Evolutionary conservation across 371 early-diverging fungal genomes (phyloP).

Genomic region (Lichtheimia hyalospora): DNA sequence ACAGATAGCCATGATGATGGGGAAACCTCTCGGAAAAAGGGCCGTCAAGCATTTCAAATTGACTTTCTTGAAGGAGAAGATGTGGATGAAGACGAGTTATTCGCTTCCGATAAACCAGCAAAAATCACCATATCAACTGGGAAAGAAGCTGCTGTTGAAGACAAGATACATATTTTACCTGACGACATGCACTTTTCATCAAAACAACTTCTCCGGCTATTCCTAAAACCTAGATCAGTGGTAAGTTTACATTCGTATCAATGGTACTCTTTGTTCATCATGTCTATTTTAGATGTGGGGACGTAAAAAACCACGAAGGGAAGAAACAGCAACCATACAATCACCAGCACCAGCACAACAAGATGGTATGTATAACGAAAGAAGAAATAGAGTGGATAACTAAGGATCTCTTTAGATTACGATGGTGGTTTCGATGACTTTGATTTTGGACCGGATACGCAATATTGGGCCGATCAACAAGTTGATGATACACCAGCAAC

Average conservation of each 20-base stretch:
- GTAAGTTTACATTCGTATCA: background rate
- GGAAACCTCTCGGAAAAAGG: slow-evolving; percentile 28
- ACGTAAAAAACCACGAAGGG: background rate
- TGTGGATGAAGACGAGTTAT: slow-evolving; percentile 61
- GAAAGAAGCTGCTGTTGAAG: slow-evolving; percentile 36
- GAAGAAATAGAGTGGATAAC: background rate
- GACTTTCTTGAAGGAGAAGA: slow-evolving; percentile 62
- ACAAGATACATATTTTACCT: slow-evolving; percentile 60
- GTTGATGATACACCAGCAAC: slow-evolving; percentile 1
- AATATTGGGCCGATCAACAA: slow-evolving; percentile 42
- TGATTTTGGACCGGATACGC: slow-evolving; percentile 27
- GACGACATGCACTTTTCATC: slow-evolving; percentile 89
- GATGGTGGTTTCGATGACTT: slow-evolving; percentile 19
- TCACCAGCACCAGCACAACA: background rate
- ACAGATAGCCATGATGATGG: slow-evolving; percentile 28
- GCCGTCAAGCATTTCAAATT: slow-evolving; percentile 41
- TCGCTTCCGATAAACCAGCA: slow-evolving; percentile 63
- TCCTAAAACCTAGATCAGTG: slow-evolving; percentile 76
- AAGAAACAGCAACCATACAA: background rate
- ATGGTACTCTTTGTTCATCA: background rate
- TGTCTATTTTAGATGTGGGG: slow-evolving; percentile 2
- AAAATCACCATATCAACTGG: slow-evolving; percentile 49
- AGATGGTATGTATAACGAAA: background rate
- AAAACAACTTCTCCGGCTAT: slow-evolving; percentile 73
- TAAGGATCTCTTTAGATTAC: background rate